phyloP scores from a whole-genome alignment of 495 filamentous ascomycete species.

The Evernia prunastri region DNA sequence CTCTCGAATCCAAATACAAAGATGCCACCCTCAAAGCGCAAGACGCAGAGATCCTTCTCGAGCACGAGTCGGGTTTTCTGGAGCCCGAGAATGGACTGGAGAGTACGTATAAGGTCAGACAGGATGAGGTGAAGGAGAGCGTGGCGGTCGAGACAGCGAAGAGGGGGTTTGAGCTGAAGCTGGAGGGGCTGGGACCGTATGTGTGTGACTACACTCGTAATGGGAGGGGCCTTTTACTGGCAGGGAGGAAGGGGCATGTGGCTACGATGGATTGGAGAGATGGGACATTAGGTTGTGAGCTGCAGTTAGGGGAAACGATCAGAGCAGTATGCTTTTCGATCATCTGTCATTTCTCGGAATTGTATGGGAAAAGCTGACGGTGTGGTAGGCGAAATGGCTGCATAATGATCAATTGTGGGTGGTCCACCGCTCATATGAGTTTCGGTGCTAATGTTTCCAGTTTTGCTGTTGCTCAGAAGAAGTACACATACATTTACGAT shows the following conservation, averaged over 20 bases:
- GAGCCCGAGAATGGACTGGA: conserved; percentile 87
- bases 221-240: conserved; percentile 75
- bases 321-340: no score
- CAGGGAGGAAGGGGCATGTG: conserved; percentile 88
- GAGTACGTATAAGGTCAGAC: conserved; percentile 81
- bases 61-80: conserved; percentile 79
- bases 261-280: conserved; percentile 95
- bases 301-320: conserved; percentile 87
- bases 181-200: conserved; percentile 81
- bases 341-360: no score
- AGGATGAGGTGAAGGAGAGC: conserved; percentile 72
- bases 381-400: conserved; percentile 84
- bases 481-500: conserved; percentile 94
- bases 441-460: conserved; percentile 17
- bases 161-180: conserved; percentile 84
- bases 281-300: conserved; percentile 81
- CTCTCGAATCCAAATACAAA: conserved; percentile 74
- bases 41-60: conserved; percentile 91
- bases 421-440: background rate
- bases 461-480: conserved; percentile 98
- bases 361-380: no score
- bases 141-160: conserved; percentile 78
- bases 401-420: conserved; percentile 74
- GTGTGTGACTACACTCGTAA: conserved; percentile 81
- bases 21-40: conserved; percentile 73